Conservation (phyloP, 345 rosid species). For the Melaleuca alternifolia region DNA sequence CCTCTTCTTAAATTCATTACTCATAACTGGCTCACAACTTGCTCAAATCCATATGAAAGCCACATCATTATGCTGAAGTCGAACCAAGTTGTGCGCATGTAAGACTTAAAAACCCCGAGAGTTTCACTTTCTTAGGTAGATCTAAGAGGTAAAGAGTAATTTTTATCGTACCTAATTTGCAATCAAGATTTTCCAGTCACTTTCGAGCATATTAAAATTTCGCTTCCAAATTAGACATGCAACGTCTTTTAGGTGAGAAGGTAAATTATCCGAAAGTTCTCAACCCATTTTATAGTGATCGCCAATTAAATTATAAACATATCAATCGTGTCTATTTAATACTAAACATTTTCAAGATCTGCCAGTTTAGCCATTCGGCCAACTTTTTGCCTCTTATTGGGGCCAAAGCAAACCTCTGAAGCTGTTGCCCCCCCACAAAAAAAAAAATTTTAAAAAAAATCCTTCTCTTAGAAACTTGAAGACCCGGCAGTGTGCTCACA, state of each 20-base stretch:
- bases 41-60: not conserved
- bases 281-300: too few species aligned
- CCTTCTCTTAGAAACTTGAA: not conserved
- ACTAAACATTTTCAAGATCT: too few species aligned
- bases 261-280: too few species aligned
- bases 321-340: too few species aligned
- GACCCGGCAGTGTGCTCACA: not conserved
- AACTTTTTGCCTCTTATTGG: not conserved
- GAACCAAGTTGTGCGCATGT: not conserved
- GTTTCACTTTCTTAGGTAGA: not conserved
- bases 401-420: not conserved
- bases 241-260: not conserved
- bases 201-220: too few species aligned
- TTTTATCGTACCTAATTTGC: not conserved
- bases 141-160: not conserved
- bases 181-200: not conserved
- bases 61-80: rapidly evolving
- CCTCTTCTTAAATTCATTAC: not conserved
- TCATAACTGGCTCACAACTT: not conserved
- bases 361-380: too few species aligned
- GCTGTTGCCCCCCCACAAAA: not conserved
- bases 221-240: not conserved
- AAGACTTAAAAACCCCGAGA: not conserved
- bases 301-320: too few species aligned
- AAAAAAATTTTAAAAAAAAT: not conserved